A percentile compares a stretch with the other conserved stretches of the same genome.
Evolutionary conservation across 805 yeast genomes (phyloP).

Genomic region (Lipomyces japonicus): DNA sequence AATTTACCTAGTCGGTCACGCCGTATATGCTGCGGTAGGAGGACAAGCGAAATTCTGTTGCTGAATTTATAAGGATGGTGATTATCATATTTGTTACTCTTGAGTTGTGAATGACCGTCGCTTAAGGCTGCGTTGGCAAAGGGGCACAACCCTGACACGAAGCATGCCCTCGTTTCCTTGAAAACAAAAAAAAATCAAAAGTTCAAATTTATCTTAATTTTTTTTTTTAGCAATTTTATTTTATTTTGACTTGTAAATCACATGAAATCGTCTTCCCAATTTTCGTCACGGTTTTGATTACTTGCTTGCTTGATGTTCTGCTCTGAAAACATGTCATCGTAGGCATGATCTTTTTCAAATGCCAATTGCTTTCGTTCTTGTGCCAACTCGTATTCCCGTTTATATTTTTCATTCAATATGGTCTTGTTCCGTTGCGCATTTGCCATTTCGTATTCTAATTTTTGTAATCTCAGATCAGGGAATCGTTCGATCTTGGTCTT

Average conservation of each 20-base stretch:
- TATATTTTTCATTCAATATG: constrained; percentile 40
- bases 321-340: constrained; percentile 49
- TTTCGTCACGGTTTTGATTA: constrained; percentile 49
- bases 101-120: too few species aligned
- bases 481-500: constrained; percentile 59
- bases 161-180: too few species aligned
- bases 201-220: too few species aligned
- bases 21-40: too few species aligned
- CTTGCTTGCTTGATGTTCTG: constrained; percentile 45
- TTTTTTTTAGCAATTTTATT: too few species aligned
- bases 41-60: too few species aligned
- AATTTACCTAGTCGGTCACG: too few species aligned
- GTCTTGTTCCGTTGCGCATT: constrained; percentile 33
- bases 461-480: constrained; percentile 47
- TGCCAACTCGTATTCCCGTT: constrained; percentile 41
- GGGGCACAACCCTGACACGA: too few species aligned
- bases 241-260: constrained; percentile 25
- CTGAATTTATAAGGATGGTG: too few species aligned
- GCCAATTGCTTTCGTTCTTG: constrained; percentile 34
- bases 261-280: constrained; percentile 59
- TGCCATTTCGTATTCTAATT: constrained; percentile 43
- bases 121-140: too few species aligned
- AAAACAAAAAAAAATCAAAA: too few species aligned
- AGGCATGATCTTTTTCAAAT: constrained; percentile 42
- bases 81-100: too few species aligned